Evolutionary conservation across 768 basidiomycete species (phyloP).

Genomic region (Pleurotus tuoliensis): DNA sequence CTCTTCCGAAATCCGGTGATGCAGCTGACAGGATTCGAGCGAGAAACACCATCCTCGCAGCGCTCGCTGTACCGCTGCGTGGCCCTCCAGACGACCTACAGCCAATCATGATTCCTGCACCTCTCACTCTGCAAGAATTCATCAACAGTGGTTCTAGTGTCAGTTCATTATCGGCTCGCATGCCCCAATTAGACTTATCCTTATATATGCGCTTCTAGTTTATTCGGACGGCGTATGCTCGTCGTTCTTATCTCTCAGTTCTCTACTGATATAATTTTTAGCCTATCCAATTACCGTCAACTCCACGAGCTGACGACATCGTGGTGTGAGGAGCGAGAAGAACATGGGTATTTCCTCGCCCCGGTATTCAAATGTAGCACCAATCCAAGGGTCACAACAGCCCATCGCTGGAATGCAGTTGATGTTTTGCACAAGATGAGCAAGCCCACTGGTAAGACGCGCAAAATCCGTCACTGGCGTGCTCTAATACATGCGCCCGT

Average conservation of each 20-base stretch:
- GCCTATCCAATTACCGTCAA: conserved; percentile 63
- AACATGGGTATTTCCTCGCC: conserved; percentile 74
- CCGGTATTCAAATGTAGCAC: conserved; percentile 77
- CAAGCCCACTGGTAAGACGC: conserved; percentile 53
- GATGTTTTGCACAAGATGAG: conserved; percentile 58
- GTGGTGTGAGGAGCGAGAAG: conserved; percentile 82
- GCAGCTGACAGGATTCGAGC: conserved; percentile 45
- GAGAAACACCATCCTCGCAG: conserved; percentile 52
- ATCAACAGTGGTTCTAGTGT: conserved; percentile 56
- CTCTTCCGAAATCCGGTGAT: conserved; percentile 24
- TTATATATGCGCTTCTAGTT: conserved; percentile 30
- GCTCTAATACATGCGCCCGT: neutral
- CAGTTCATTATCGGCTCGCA: neutral
- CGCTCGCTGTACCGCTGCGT: conserved; percentile 59
- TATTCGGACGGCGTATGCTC: conserved; percentile 47
- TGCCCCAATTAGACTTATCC: neutral
- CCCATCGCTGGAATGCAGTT: conserved; percentile 69
- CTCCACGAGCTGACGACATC: conserved; percentile 64
- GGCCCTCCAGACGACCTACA: conserved; percentile 64
- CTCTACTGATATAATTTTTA: conserved; percentile 20
- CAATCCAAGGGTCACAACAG: conserved; percentile 71
- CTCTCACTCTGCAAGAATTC: conserved; percentile 68
- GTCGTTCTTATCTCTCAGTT: neutral
- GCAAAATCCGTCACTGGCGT: neutral
- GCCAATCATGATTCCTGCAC: conserved; percentile 63